Base-by-base conservation (phyloP, 805 yeast genomes). In the Schizosaccharomyces pombe region DNA sequence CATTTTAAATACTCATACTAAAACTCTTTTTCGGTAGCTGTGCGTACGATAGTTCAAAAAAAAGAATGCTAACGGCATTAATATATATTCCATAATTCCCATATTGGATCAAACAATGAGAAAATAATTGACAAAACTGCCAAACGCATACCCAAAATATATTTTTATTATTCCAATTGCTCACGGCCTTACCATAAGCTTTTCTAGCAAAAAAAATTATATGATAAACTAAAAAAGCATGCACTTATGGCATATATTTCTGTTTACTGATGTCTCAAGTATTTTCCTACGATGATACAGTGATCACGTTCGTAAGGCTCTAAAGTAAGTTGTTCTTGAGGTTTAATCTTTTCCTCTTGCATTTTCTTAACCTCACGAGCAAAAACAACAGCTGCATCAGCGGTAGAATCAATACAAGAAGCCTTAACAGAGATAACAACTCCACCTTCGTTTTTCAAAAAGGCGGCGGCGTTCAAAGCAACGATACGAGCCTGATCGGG, bases 401-500 rank as follows among this genome's bases (percentile, higher is more conserved):
- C 97, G 58, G 98, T 91, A 52, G 97, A 91, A 74, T 91, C 98
- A 70, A 91, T 91, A 85, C 98, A 91, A 86, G 91, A 91, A 65
- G 98, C 98, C 79, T 91, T 91, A 73, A 91, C 91, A 65, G 97
- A 89, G 67, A 91, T 91, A 60, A 91, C 91, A 62, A 91, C 98
- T 68, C 95, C 94, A 73, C 98, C 98, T 72, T 82, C 86, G 71
- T 91, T 96, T 72, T 91, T 91, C 69, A 91, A 78, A 82, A 91
- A 91, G 78, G 89, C 76, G 72, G 91, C 98, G 56, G 97, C 81
- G 79, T 91, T 91, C 69, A 91, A 79, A 55, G 97, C 98, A 70
- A 91, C 89, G 68, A 91, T 91, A 82, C 98, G 93, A 63, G 98
- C 98, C 76, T 91, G 98, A 74, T 91, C 98, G 47, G 98, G 98